A percentile compares a stretch with the other conserved stretches of the same genome.
phyloP scores from a whole-genome alignment of 2,329 filamentous ascomycete species.

The Colletotrichum costaricense region DNA sequence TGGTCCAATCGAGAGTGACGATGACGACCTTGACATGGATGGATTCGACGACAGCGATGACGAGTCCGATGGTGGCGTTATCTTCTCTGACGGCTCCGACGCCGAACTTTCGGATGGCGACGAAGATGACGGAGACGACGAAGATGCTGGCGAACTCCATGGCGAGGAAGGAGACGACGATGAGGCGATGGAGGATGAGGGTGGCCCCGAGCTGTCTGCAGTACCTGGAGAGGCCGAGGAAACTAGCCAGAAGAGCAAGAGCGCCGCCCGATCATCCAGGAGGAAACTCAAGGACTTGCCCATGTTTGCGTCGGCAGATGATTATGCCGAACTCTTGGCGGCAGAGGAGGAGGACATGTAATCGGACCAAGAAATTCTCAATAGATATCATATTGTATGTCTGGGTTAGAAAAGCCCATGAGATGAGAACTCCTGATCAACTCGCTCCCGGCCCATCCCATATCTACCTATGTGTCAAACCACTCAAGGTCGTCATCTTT shows the following conservation, averaged over 20 bases:
- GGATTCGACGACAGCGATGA: conserved; percentile 57
- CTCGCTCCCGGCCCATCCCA: background rate
- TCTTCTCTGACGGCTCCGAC: conserved; percentile 49
- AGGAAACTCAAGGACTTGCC: conserved; percentile 91
- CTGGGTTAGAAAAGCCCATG: background rate
- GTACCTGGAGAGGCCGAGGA: conserved; percentile 29
- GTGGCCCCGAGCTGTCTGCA: background rate
- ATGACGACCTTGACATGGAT: conserved; percentile 62
- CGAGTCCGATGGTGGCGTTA: conserved; percentile 20
- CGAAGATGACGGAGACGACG: conserved; percentile 49
- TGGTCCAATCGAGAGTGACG: conserved; percentile 74
- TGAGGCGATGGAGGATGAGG: conserved; percentile 43
- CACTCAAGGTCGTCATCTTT: conserved; percentile 59
- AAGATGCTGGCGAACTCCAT: conserved; percentile 48
- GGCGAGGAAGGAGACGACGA: conserved; percentile 69
- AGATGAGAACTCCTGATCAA: background rate
- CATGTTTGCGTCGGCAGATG: conserved; percentile 92
- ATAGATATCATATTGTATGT: background rate
- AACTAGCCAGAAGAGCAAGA: conserved; percentile 52
- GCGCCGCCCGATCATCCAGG: conserved; percentile 70
- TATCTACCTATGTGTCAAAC: conserved; percentile 58
- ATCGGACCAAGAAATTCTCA: background rate
- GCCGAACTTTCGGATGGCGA: conserved; percentile 60
- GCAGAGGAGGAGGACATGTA: conserved; percentile 74
- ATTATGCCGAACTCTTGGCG: conserved; percentile 88